phyloP scores from a whole-genome alignment of 257 asterid genomes.

The Solanum paucissectum region DNA sequence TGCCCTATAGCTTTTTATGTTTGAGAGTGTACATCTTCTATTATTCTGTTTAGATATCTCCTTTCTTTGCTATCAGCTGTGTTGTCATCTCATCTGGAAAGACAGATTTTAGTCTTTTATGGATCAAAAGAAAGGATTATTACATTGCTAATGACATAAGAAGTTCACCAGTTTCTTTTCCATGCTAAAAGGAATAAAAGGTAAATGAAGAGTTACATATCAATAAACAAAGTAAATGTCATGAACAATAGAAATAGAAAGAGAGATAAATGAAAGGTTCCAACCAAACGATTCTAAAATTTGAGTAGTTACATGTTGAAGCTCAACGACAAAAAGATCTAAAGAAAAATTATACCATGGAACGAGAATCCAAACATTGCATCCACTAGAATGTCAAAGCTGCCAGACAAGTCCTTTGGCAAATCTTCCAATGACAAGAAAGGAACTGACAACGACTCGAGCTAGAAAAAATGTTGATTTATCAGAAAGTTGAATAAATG shows the following conservation, averaged over 20 bases:
- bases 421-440: slow-evolving; percentile 75
- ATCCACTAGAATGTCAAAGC: slow-evolving; percentile 71
- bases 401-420: slow-evolving; percentile 54
- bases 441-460: slow-evolving; percentile 74
- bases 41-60: background rate
- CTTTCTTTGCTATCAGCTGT: background rate
- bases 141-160: background rate
- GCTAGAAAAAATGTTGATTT: slow-evolving; percentile 38
- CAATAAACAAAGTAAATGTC: background rate
- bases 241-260: background rate
- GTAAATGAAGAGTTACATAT: background rate
- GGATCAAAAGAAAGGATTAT: background rate
- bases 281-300: background rate
- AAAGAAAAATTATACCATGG: slow-evolving; percentile 42
- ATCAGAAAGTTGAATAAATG: slow-evolving; percentile 11
- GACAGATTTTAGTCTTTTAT: background rate
- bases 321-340: background rate
- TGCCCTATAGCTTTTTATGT: background rate
- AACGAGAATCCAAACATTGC: slow-evolving; percentile 93
- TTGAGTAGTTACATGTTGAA: background rate
- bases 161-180: background rate
- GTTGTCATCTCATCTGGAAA: background rate
- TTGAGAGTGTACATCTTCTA: background rate
- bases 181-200: background rate
- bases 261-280: slow-evolving; percentile 6